These are phyloP conservation scores for Magnusiomyces suaveolens DNA, from an alignment of 1,139 yeast species.

Conservation along the genomic window DNA sequence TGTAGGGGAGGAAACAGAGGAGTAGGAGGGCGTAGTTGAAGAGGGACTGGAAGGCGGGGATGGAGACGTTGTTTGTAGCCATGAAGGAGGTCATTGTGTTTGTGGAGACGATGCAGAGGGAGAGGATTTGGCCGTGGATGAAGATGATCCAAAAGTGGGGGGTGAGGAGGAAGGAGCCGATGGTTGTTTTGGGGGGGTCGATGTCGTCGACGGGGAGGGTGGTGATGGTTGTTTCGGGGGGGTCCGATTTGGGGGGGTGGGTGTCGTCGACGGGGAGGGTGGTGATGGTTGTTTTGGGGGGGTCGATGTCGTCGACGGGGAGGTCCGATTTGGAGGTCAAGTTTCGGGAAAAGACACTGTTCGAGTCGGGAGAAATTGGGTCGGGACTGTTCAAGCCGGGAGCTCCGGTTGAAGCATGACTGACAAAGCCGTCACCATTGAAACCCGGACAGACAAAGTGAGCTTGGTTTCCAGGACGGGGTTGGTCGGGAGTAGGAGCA, in stretches of 20 bases:
- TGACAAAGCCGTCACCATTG: neutral
- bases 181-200: neutral
- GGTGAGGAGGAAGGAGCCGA: constrained; percentile 24
- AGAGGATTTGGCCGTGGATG: constrained; percentile 36
- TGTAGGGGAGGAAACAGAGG: constrained; percentile 34
- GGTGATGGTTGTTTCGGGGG: neutral
- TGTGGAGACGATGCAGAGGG: constrained; percentile 36
- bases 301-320: constrained; percentile 17
- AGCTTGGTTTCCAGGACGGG: too few relatives aligned
- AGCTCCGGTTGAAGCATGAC: neutral
- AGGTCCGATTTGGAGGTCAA: neutral
- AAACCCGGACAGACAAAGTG: neutral
- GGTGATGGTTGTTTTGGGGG: constrained; percentile 5
- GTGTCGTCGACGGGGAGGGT: constrained; percentile 9
- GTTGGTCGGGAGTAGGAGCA: too few relatives aligned
- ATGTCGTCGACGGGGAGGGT: constrained; percentile 22
- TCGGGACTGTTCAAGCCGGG: neutral
- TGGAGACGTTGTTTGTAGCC: constrained; percentile 32
- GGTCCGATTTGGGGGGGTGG: constrained; percentile 18
- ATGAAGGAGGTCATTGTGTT: constrained; percentile 37
- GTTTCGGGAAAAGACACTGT: neutral
- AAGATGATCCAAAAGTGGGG: constrained; percentile 36
- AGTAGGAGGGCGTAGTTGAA: constrained; percentile 34
- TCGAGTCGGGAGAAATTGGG: neutral
- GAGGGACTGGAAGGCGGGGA: constrained; percentile 39